Conservation (phyloP, 2,329 filamentous ascomycete genomes). For the Cryphonectria nitschkei region DNA sequence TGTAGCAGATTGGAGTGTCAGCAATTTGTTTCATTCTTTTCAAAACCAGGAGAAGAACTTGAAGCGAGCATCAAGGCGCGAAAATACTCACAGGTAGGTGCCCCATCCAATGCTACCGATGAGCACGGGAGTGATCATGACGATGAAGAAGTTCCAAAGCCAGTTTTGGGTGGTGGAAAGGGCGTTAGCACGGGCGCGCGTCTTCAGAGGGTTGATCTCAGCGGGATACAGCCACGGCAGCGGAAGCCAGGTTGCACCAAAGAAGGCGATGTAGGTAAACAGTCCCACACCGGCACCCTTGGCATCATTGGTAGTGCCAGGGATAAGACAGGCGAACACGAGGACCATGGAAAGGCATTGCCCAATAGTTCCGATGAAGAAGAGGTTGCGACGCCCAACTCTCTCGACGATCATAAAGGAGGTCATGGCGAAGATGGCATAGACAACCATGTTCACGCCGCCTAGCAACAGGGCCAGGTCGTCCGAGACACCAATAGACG, state of each 20-base stretch:
- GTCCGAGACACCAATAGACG: slow-evolving; percentile 34
- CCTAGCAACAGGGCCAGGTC: slow-evolving; percentile 54
- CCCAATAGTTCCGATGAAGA: slow-evolving; percentile 48
- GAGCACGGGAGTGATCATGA: slow-evolving; percentile 67
- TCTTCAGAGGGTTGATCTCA: slow-evolving; percentile 56
- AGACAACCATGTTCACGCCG: slow-evolving; percentile 56
- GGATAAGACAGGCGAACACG: slow-evolving; percentile 67
- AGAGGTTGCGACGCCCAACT: slow-evolving; percentile 50
- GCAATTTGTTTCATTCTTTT: no score
- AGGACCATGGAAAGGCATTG: slow-evolving; percentile 63
- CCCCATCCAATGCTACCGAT: slow-evolving; percentile 59
- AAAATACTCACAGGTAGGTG: slow-evolving; percentile 25
- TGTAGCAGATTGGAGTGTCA: neutral
- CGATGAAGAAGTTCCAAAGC: slow-evolving; percentile 52
- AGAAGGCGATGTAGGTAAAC: slow-evolving; percentile 71
- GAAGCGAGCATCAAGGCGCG: neutral
- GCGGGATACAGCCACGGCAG: slow-evolving; percentile 64
- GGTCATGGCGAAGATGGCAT: slow-evolving; percentile 57
- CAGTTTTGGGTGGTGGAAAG: slow-evolving; percentile 67
- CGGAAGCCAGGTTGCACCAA: slow-evolving; percentile 67
- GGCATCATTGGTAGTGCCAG: slow-evolving; percentile 61
- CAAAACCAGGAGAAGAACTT: neutral
- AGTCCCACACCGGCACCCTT: slow-evolving; percentile 71
- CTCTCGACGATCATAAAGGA: slow-evolving; percentile 59
- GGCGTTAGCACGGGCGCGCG: slow-evolving; percentile 50